Base-by-base conservation (phyloP, 306 rosid genomes). In the Prosopis cineraria region DNA sequence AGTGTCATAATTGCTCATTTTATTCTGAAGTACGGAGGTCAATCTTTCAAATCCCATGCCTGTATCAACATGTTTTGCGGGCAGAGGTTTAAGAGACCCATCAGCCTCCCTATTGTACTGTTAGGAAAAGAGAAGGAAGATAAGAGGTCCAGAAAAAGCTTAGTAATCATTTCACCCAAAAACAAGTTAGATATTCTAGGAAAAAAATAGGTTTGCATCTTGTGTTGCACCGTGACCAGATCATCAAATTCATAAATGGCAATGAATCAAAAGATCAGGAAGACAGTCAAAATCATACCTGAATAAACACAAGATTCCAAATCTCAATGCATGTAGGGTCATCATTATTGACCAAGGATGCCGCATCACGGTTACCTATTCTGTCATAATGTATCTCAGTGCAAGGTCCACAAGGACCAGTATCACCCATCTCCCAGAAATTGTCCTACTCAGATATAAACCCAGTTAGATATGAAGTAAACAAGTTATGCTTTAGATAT, bases 361-460 rank as follows among this genome's bases (percentile, higher is more conserved):
- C 93, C 84, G 97, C 99, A 56, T 95, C 96, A n/a, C 99, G 97
- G 72, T 87, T 88, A 62, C 99, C 99, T 65, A 95, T 78, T 85
- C 98, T 88, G 76, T 95, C 99, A 81, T 86, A 95, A 88, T 95
- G 99, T 40, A 95, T 93, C 81, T 95, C 99, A 39, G 96, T 93
- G 86, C 99, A 95, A 73, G 99, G 99, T 78, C 99, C 99, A 45
- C 99, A 93, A 56, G 99, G 99, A 85, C 98, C 99, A 36, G 97
- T 93, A 60, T 95, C 98, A 31, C 99, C 99, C 99, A 95, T 95
- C 91, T 95, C 99, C 99, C 99, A 95, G 76, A 95, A 95, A 85
- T 95, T 95, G 87, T 95, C 98, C 99, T 93, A 78, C 66, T 29
- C 79, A 83, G 59, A 84, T 44, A 75, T 31, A 71, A 74, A 77